Evolutionary conservation across 2,329 filamentous ascomycete genomes (phyloP), one percentile per base, ranked within the genome.

Genomic region (Sclerotinia glacialis): DNA sequence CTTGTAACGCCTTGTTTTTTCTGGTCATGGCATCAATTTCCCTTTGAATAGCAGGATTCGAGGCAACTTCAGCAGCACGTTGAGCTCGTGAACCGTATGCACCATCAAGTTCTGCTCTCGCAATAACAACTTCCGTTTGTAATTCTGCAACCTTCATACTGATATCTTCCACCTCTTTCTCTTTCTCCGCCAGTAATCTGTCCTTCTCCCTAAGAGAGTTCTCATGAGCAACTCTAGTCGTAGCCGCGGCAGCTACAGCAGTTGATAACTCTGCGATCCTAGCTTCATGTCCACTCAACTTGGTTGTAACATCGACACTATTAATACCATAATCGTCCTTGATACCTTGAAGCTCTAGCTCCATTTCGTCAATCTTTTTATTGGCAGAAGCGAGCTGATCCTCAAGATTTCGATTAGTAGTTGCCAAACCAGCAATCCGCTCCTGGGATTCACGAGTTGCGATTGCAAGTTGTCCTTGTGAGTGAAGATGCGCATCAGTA

Each of bases 51-150:
- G 80, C 80, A 3, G 83, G 84, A 60, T 86, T 85, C 56, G 81
- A 79, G 12, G 85, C 85, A 14, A 84, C 84, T 75, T 89, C 86
- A n/a, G 86, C 88, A 16, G 87, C 87, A 42, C 89, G 85, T 75
- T 91, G 82, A 12, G 86, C 84, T 62, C 88, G 82, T n/a, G 83
- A 85, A 50, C 95, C 95, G 76, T 98, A 97, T 75, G 96, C 96
- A 69, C 92, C 92, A 73, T 97, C 95, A 34, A 98, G 90, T 77
- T 98, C 94, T 64, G 93, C 92, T 74, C 88, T 86, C 34, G 91
- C 92, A 71, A 98, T 89, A n/a, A 94, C 96, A 52, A 98, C 84
- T 80, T 98, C 89, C 2, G 88, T 91, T 46, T 87, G 87, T 7
- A 89, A 80, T 63, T 85, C 82, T 4, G 89, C 86, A 61, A 90